A percentile compares a stretch with the other conserved stretches of the same genome.
phyloP scores from a whole-genome alignment of 495 filamentous ascomycete species.

The Elasticomyces elasticus region DNA sequence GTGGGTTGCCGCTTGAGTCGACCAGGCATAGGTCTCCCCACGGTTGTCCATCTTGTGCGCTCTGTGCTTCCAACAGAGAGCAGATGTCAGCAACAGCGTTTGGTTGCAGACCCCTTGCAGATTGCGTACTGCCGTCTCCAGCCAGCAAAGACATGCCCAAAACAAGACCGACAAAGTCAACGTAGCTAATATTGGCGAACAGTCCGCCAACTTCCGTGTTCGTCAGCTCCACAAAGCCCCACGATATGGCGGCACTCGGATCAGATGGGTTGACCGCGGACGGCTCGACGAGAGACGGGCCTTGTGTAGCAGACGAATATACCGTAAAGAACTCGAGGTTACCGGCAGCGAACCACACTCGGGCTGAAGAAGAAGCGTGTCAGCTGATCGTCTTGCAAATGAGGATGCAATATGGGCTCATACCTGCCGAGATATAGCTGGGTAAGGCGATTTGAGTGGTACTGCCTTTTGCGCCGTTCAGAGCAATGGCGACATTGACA shows the following conservation, averaged over 20 bases:
- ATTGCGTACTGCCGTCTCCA: slow-evolving; percentile 27
- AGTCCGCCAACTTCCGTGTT: slow-evolving; percentile 31
- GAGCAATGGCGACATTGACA: slow-evolving; percentile 25
- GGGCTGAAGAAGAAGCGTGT: no score
- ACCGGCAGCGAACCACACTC: slow-evolving; percentile 38
- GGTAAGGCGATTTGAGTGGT: slow-evolving; percentile 35
- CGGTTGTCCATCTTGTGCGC: slow-evolving; percentile 27
- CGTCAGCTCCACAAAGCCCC: slow-evolving; percentile 41
- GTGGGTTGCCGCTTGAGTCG: slow-evolving; percentile 24
- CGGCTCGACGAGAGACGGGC: slow-evolving; percentile 34
- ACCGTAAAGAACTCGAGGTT: slow-evolving; percentile 36
- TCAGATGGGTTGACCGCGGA: slow-evolving; percentile 36
- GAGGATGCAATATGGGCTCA: no score
- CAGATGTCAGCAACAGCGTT: slow-evolving; percentile 32
- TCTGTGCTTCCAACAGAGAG: slow-evolving; percentile 30
- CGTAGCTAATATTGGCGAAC: slow-evolving; percentile 39
- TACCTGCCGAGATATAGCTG: slow-evolving; percentile 32
- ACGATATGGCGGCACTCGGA: slow-evolving; percentile 35
- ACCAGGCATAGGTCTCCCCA: slow-evolving; percentile 35
- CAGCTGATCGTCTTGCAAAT: no score
- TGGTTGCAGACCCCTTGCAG: slow-evolving; percentile 29
- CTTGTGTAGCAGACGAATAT: slow-evolving; percentile 15
- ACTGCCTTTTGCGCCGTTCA: slow-evolving; percentile 28
- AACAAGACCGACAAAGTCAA: slow-evolving; percentile 40
- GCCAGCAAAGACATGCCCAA: slow-evolving; percentile 34